Evolutionary conservation across 345 rosid genomes (phyloP).

Genomic region (Fremontodendron californicum): DNA sequence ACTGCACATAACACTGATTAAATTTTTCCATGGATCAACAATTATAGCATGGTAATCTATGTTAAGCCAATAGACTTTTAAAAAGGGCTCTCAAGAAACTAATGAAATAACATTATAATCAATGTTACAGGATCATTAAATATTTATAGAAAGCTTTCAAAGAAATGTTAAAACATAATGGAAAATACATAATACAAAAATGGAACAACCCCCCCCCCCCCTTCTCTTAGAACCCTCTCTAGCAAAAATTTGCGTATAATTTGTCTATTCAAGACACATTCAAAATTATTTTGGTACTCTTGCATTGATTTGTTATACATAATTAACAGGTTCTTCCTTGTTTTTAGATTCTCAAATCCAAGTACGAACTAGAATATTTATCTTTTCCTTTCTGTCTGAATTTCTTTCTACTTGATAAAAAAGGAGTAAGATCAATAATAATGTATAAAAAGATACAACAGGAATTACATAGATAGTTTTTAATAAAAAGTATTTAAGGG

Average conservation of each 20-base stretch:
- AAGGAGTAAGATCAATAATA: background rate
- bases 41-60: background rate
- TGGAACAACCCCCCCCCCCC: background rate
- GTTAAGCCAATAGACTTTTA: background rate
- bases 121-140: background rate
- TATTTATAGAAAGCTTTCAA: background rate
- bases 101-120: background rate
- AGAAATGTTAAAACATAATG: background rate
- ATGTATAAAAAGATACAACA: background rate
- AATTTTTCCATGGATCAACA: too few species aligned
- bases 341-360: background rate
- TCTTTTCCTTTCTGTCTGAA: background rate
- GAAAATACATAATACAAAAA: too few species aligned
- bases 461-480: background rate
- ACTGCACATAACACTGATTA: too few species aligned
- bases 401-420: background rate
- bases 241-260: background rate
- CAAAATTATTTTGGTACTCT: background rate
- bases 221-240: background rate
- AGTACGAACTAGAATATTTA: background rate
- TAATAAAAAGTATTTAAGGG: background rate
- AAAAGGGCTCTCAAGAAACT: background rate
- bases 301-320: background rate
- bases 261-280: background rate
- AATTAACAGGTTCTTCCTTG: background rate